Conservation (phyloP, 441 rosid genomes). For the Omphalea diandra region DNA sequence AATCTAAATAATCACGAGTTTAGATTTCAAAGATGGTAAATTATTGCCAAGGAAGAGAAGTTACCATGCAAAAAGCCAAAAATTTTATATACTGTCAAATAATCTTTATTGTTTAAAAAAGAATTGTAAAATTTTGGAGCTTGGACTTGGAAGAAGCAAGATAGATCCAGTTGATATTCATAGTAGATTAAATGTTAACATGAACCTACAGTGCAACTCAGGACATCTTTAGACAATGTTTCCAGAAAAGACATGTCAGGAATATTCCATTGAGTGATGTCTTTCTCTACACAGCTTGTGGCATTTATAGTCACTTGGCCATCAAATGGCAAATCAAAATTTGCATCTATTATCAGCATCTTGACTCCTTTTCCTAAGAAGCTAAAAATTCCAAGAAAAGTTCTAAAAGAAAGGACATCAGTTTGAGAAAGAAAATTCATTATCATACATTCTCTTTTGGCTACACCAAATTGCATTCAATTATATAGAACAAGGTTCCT, state of each 20-base stretch:
- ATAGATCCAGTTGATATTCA: neutral
- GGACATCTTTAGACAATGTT: neutral
- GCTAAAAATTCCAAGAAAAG: neutral
- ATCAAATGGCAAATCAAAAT: constrained; percentile 12
- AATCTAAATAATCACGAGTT: neutral
- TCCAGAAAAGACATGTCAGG: neutral
- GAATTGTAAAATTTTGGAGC: neutral
- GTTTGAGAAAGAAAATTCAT: constrained; percentile 10
- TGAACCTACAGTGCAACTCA: neutral
- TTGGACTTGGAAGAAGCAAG: neutral
- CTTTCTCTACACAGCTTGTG: neutral
- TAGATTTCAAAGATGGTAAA: constrained; percentile 2
- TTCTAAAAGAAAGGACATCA: neutral
- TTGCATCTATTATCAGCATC: neutral
- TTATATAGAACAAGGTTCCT: constrained; percentile 20
- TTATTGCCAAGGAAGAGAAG: neutral
- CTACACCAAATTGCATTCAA: constrained; percentile 1
- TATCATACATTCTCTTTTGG: constrained; percentile 13
- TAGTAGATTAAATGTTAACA: neutral
- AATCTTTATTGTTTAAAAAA: neutral
- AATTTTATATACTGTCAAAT: neutral
- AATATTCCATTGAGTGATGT: neutral
- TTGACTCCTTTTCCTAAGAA: neutral
- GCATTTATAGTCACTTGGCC: neutral
- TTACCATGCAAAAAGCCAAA: neutral